Percentiles rank a stretch among this genome's conserved stretches.
Conservation (phyloP, 2,329 filamentous ascomycete genomes). For the Epichloe sylvatica region DNA sequence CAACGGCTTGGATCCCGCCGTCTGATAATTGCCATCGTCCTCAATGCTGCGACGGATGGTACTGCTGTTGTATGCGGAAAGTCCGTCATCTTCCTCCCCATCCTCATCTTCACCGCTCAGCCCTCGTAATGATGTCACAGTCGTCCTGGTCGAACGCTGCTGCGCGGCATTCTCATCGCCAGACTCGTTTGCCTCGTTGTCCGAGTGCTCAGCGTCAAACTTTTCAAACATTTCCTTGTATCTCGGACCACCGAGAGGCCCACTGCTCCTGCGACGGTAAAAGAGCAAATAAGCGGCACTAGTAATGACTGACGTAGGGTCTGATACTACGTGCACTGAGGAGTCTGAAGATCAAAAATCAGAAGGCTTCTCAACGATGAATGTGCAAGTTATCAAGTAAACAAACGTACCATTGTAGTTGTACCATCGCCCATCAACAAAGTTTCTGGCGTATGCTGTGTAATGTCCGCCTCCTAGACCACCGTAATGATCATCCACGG, state of each 20-base stretch:
- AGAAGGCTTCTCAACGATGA: neutral
- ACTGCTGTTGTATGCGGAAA: conserved; percentile 19
- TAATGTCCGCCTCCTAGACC: conserved; percentile 92
- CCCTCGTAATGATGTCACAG: conserved; percentile 14
- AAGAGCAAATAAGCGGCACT: conserved; percentile 82
- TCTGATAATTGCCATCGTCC: conserved; percentile 24
- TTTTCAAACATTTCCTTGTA: conserved; percentile 57
- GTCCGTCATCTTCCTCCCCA: conserved; percentile 18
- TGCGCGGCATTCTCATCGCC: conserved; percentile 53
- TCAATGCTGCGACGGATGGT: conserved; percentile 31
- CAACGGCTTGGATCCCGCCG: conserved; percentile 16
- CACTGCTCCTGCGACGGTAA: conserved; percentile 71
- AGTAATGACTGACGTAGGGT: conserved; percentile 52
- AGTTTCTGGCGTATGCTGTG: conserved; percentile 88
- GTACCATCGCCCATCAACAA: conserved; percentile 80
- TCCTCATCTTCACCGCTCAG: conserved; percentile 14
- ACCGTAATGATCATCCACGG: conserved; percentile 90
- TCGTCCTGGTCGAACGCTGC: conserved; percentile 34
- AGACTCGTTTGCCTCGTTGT: conserved; percentile 34
- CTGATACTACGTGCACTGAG: conserved; percentile 47
- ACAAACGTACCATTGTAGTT: conserved; percentile 74
- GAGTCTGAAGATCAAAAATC: conserved; percentile 44
- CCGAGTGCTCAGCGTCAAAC: conserved; percentile 36
- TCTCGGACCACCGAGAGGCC: conserved; percentile 63
- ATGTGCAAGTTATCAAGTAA: neutral